Percentiles rank a stretch among this genome's conserved stretches.
Conservation (phyloP, 2,329 filamentous ascomycete genomes). For the Sarocladium brachiariae region DNA sequence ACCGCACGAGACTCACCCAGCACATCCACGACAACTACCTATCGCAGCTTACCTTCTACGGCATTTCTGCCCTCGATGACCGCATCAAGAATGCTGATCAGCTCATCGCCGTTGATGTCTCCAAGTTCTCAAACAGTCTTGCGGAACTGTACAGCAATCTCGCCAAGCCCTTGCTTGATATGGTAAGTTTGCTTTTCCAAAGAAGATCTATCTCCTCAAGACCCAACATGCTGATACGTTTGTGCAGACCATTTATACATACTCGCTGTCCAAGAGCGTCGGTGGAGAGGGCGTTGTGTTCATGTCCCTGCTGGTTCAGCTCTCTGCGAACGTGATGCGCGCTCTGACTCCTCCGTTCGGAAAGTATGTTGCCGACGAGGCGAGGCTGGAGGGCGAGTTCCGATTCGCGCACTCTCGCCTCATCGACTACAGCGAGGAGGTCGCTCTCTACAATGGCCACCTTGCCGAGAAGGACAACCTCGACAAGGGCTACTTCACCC, state of each 20-base stretch:
- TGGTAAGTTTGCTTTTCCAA: too few relatives aligned
- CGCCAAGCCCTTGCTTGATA: conserved; percentile 89
- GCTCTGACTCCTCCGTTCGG: conserved; percentile 93
- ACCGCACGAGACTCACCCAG: conserved; percentile 88
- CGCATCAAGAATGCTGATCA: conserved; percentile 98
- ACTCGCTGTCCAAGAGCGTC: conserved; percentile 87
- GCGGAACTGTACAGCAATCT: conserved; percentile 95
- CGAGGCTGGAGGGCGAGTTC: conserved; percentile 90
- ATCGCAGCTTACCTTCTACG: conserved; percentile 97
- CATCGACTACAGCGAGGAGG: conserved; percentile 93
- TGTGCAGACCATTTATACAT: conserved; percentile 75
- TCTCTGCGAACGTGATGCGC: conserved; percentile 89
- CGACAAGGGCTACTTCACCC: conserved; percentile 96
- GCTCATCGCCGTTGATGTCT: conserved; percentile 91
- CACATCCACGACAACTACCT: conserved; percentile 94
- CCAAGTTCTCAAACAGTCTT: conserved; percentile 90
- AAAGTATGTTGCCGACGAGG: conserved; percentile 95
- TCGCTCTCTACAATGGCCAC: conserved; percentile 86
- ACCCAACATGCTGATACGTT: too few relatives aligned
- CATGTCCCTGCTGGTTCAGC: conserved; percentile 88
- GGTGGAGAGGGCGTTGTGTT: conserved; percentile 92
- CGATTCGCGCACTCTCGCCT: conserved; percentile 89
- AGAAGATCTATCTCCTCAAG: too few relatives aligned
- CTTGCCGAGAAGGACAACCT: conserved; percentile 92
- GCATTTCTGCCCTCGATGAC: conserved; percentile 89